Conservation (phyloP, 208 protist genomes). For the Leishmania martiniquensis region DNA sequence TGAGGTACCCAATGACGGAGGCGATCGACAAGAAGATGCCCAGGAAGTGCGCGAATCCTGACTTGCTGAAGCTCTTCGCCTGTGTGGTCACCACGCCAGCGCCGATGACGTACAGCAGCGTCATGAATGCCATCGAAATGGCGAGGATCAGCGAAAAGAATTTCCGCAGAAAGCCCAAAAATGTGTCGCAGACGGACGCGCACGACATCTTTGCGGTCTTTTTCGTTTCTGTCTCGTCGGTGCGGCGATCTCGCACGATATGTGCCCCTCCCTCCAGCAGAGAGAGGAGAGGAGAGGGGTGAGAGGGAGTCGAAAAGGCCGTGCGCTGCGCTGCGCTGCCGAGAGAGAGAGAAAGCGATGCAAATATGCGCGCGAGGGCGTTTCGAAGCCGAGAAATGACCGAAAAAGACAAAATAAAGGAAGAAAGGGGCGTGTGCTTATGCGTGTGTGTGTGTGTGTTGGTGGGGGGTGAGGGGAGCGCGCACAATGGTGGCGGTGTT, state of each 20-base stretch:
- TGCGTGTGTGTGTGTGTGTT: no score
- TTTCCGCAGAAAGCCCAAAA: constrained; percentile 65
- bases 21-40: constrained; percentile 63
- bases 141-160: constrained; percentile 85
- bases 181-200: constrained; percentile 34
- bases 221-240: constrained; percentile 1
- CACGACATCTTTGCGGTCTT: constrained; percentile 26
- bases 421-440: no score
- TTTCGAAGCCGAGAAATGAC: no score
- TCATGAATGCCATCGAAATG: constrained; percentile 58
- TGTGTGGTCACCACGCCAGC: constrained; percentile 49
- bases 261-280: background rate
- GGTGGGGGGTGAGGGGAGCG: no score
- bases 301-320: background rate
- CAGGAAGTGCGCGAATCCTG: constrained; percentile 79
- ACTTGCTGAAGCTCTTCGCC: constrained; percentile 54
- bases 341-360: background rate
- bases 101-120: constrained; percentile 69
- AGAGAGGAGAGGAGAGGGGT: background rate
- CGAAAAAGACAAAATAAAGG: no score
- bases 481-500: no score
- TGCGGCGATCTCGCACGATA: background rate
- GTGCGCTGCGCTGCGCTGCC: background rate
- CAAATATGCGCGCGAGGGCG: no score
- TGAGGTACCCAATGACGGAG: constrained; percentile 61